Evolutionary conservation across 2,329 filamentous ascomycete genomes (phyloP).

Genomic region (Aspergillus bombycis): DNA sequence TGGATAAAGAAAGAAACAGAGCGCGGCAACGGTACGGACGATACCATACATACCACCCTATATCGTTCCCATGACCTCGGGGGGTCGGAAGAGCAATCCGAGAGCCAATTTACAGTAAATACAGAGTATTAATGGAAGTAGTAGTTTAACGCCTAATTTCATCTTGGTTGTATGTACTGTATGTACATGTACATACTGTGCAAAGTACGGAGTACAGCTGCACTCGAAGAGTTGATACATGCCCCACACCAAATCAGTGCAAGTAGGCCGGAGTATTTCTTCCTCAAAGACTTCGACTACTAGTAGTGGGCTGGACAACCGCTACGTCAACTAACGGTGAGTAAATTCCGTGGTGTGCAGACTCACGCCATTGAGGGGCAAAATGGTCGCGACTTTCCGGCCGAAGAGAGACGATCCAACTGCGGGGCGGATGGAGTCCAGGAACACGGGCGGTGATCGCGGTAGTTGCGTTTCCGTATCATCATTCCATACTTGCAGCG

Average conservation of each 20-base stretch:
- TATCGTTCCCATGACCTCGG: no score
- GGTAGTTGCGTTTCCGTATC: constrained; percentile 11
- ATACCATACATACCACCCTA: not conserved
- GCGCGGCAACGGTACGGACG: not conserved
- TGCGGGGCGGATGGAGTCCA: not conserved
- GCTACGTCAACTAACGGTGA: not conserved
- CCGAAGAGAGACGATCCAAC: not conserved
- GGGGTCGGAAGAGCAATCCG: not conserved
- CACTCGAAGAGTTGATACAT: no score
- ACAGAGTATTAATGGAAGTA: not conserved
- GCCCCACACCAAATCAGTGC: not conserved
- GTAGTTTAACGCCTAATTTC: no score
- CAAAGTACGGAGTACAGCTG: no score
- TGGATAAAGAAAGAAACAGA: not conserved
- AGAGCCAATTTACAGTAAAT: not conserved
- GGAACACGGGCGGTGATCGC: constrained; percentile 9
- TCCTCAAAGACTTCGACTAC: no score
- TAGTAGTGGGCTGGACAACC: not conserved
- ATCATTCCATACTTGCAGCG: constrained; percentile 2
- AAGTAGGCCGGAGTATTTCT: no score
- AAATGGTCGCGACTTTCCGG: constrained; percentile 8
- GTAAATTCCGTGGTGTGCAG: not conserved
- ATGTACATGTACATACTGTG: no score
- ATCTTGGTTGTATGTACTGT: no score
- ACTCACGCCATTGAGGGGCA: constrained; percentile 11